Evolutionary conservation across 805 yeast species (phyloP), one percentile per base, ranked within the genome.

Genomic region (Maudiozyma pseudohumilis): DNA sequence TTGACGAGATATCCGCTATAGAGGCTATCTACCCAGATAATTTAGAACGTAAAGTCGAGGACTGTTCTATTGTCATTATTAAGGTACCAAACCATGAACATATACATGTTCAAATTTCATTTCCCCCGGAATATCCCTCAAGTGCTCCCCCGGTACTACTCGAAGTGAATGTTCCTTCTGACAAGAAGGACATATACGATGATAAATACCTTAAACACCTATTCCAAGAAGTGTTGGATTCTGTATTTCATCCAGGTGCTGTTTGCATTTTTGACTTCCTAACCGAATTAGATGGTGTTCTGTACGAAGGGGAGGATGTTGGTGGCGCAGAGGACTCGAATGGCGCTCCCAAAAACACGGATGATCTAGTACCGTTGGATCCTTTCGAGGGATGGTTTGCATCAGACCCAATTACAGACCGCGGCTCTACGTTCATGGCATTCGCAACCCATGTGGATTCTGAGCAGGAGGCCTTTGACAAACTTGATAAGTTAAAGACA

Each of bases 341-440:
- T 6, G 24, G 9, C 9, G 38, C 35, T 9, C 43, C 41, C 3
- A 29, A 41, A 11, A 36, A 32, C 8, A 48, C 39, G 5, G 40
- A 43, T 7, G 38, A 39, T n/a, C 5, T 41, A n/a, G 27, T 46
- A 3, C 47, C 47, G 8, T 26, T 47, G 0, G 74, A 80, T 45
- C 74, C 74, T 0, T 56, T 82, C n/a, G 71, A 65, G 29, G 81
- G 80, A 1, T 92, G 97, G 97, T 51, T 62, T 0, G 67, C 69
- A 9, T 80, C 94, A 1, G 94, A 82, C 1, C 82, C 94, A 0
- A 70, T 88, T 1, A 62, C 69, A 1, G 98, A 89, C 56, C 64
- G 96, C 39, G 86, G 84, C 11, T 86, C 96, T 0, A 78, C 85
- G 1, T 89, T 89, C 49, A 70, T 86, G 36, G 96, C 82, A 0